Base-by-base conservation (phyloP, 257 asterid genomes). In the Eustoma russellianum region DNA sequence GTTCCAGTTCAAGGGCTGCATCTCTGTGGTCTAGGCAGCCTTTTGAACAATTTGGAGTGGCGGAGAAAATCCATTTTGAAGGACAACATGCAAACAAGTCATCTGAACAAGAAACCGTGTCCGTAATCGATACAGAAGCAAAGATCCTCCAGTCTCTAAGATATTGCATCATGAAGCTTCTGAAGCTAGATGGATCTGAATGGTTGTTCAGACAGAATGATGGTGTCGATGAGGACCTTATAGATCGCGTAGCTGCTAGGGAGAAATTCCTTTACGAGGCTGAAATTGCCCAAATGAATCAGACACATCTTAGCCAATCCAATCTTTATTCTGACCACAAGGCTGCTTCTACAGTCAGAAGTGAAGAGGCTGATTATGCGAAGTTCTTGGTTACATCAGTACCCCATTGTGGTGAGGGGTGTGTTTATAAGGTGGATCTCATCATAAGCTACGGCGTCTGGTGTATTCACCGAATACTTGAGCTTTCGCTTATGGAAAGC, bases 391-490 rank as follows among this genome's bases (percentile, higher is more conserved):
- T 75, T 52, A 70, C 72, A 28, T 80, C 92, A 2, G 77, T 83
- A 59, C 93, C 99, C 13, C 85, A 92, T 56, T 92, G 99, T 47
- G 99, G 99, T 3, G 99, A 92, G 64, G 97, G 83, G 44, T 92
- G 99, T 70, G 89, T 85, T 55, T 92, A 94, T 79, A 79, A 65
- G 55, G 72, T 66, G 16, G 93, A 88, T 77, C 84, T 92, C 53
- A 66, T 92, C 49, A 62, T 85, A 59, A 85, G 99, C 85, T 92
- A 88, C 62, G 99, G 99, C 9, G 95, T 92, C 28, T 92, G 99
- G 99, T 81, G 95, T 77, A 92, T 92, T 67, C 99, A 81, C 65
- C 78, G 99, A 68, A 73, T 92, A 64, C 93, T 92, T 33, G 97
- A 84, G 56, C 94, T 92, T 48, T 92, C 93, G 24, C 88, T 83